Conservation (phyloP, 345 rosid species). For the Syzygium aromaticum region DNA sequence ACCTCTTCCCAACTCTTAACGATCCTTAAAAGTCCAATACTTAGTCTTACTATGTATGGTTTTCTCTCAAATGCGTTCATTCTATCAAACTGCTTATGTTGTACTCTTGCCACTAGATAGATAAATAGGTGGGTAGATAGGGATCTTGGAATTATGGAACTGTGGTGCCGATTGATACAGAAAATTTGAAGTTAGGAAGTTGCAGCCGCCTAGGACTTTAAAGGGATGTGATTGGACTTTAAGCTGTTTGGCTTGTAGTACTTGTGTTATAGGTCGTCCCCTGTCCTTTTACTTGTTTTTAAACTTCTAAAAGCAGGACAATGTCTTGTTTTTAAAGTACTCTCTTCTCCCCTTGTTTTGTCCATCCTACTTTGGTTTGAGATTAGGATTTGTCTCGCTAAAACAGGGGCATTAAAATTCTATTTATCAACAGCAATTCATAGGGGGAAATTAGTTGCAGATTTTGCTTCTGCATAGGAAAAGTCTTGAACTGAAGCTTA, state of each 20-base stretch:
- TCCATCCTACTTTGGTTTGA: too few relatives aligned
- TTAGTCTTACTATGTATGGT: neutral
- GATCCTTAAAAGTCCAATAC: neutral
- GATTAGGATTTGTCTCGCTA: too few relatives aligned
- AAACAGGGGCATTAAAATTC: neutral
- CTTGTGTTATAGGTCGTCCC: neutral
- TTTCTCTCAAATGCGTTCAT: neutral
- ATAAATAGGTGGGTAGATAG: neutral
- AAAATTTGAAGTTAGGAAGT: neutral
- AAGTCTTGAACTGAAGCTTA: neutral
- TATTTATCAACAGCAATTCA: neutral
- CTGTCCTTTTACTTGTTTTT: too few relatives aligned
- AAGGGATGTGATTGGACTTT: neutral
- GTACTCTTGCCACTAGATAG: too few relatives aligned
- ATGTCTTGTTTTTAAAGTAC: neutral
- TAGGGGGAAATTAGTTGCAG: neutral
- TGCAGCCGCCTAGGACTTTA: neutral
- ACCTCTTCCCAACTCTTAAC: neutral
- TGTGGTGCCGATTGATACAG: neutral
- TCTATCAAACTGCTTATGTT: too few relatives aligned
- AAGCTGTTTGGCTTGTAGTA: neutral
- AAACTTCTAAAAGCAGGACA: neutral
- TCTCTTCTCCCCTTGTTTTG: too few relatives aligned
- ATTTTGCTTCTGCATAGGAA: neutral
- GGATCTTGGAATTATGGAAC: neutral